Percentiles rank a stretch among this genome's conserved stretches.
Evolutionary conservation across 1,139 yeast genomes (phyloP).

Genomic region (Saccharomycopsis hybrid): DNA sequence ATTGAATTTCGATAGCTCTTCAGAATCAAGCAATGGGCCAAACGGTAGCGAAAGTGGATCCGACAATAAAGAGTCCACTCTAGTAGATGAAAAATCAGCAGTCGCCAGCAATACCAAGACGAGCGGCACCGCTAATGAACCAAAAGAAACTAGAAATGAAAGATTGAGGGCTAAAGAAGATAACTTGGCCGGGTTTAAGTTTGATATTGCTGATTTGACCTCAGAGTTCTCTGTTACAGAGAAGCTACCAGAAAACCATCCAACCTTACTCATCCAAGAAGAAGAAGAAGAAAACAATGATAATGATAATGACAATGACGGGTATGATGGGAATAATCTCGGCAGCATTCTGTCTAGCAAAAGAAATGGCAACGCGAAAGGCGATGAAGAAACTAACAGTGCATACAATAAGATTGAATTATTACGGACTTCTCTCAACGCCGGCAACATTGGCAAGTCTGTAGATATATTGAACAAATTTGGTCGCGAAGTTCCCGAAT

Average conservation of each 20-base stretch:
- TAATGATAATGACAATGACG: constrained; percentile 11
- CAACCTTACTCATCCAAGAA: neutral
- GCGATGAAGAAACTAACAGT: constrained; percentile 18
- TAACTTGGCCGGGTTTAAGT: constrained; percentile 1
- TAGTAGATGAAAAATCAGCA: constrained; percentile 2
- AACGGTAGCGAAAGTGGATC: neutral
- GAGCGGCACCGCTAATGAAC: neutral
- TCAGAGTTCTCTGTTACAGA: neutral
- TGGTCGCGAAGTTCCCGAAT: constrained; percentile 57
- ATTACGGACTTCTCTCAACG: constrained; percentile 56
- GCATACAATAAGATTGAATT: constrained; percentile 47
- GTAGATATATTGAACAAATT: constrained; percentile 49
- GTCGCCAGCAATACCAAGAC: too few relatives aligned
- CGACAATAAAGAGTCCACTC: neutral
- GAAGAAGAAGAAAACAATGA: neutral
- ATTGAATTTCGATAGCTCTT: constrained; percentile 27
- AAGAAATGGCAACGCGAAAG: too few relatives aligned
- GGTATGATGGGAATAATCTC: neutral
- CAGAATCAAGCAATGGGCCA: constrained; percentile 31
- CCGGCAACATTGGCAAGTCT: constrained; percentile 53
- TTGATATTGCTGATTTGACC: constrained; percentile 9
- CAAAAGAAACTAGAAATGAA: neutral
- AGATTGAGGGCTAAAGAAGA: neutral
- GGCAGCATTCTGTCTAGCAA: neutral
- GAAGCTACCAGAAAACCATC: constrained; percentile 5